Conservation (phyloP, 2,329 filamentous ascomycete species). For the Tetracladium maxilliforme region DNA sequence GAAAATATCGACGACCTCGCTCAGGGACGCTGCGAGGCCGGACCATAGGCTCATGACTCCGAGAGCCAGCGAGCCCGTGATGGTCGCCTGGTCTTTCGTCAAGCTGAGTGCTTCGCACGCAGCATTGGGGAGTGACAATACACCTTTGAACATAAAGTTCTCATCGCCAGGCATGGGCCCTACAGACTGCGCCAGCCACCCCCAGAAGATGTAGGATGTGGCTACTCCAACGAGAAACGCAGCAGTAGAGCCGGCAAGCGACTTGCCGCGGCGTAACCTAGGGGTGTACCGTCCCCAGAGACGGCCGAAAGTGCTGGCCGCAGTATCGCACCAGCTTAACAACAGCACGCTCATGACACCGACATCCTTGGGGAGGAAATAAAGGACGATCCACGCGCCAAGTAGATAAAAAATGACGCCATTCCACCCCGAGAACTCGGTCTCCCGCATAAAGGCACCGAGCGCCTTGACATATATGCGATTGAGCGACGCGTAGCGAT, state of each 20-base stretch:
- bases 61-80: slow-evolving; percentile 60
- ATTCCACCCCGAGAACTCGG: slow-evolving; percentile 86
- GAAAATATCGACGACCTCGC: slow-evolving; percentile 82
- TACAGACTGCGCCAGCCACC: slow-evolving; percentile 58
- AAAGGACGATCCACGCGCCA: slow-evolving; percentile 74
- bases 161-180: slow-evolving; percentile 57
- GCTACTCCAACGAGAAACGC: slow-evolving; percentile 72
- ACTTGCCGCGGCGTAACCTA: slow-evolving; percentile 75
- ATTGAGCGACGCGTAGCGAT: slow-evolving; percentile 71
- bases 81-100: slow-evolving; percentile 37
- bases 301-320: slow-evolving; percentile 85
- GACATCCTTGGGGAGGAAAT: slow-evolving; percentile 85
- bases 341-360: slow-evolving; percentile 80
- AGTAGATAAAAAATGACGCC: slow-evolving; percentile 95
- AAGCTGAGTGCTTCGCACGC: slow-evolving; percentile 47
- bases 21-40: slow-evolving; percentile 76
- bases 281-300: slow-evolving; percentile 83
- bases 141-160: slow-evolving; percentile 68
- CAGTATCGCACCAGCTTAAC: slow-evolving; percentile 95
- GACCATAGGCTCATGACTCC: slow-evolving; percentile 73
- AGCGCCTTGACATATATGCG: slow-evolving; percentile 70
- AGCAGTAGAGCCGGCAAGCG: slow-evolving; percentile 73
- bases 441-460: slow-evolving; percentile 92
- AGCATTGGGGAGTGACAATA: slow-evolving; percentile 51
- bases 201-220: slow-evolving; percentile 80